phyloP scores from a whole-genome alignment of 768 basidiomycete genomes.

The Mycena amicta region DNA sequence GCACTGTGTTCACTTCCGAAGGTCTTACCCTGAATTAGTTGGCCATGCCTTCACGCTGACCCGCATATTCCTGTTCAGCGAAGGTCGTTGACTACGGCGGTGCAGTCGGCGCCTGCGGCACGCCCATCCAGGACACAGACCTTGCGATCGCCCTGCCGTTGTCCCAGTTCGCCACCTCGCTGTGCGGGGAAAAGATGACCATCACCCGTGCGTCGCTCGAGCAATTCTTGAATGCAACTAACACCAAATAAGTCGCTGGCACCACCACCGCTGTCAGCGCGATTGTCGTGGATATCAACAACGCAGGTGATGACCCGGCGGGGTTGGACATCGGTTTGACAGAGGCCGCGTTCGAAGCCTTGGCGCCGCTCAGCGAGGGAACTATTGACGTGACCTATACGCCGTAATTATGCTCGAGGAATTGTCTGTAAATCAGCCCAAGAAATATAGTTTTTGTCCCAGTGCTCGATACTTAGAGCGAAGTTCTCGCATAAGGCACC shows the following conservation, averaged over 20 bases:
- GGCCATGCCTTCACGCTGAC: too few species aligned
- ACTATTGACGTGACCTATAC: background rate
- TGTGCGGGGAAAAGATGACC: background rate
- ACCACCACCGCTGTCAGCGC: background rate
- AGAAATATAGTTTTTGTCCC: too few species aligned
- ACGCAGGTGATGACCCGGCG: too few species aligned
- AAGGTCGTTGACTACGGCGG: background rate
- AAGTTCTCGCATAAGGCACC: too few species aligned
- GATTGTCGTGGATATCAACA: background rate
- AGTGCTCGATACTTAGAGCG: too few species aligned
- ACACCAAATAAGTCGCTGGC: background rate
- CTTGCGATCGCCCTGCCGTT: background rate
- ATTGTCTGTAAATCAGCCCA: too few species aligned
- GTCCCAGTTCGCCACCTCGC: background rate
- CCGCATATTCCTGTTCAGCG: too few species aligned
- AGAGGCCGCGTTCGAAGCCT: background rate
- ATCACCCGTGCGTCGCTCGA: background rate
- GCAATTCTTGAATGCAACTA: too few species aligned
- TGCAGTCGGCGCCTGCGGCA: background rate
- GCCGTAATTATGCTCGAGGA: too few species aligned
- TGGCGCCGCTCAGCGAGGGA: background rate
- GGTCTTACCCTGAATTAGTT: too few species aligned
- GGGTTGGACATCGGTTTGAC: background rate
- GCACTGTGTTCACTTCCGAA: too few species aligned
- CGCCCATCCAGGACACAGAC: slow-evolving; percentile 1